Conservation (phyloP, 305 asterid genomes). For the Salvia sclarea region DNA sequence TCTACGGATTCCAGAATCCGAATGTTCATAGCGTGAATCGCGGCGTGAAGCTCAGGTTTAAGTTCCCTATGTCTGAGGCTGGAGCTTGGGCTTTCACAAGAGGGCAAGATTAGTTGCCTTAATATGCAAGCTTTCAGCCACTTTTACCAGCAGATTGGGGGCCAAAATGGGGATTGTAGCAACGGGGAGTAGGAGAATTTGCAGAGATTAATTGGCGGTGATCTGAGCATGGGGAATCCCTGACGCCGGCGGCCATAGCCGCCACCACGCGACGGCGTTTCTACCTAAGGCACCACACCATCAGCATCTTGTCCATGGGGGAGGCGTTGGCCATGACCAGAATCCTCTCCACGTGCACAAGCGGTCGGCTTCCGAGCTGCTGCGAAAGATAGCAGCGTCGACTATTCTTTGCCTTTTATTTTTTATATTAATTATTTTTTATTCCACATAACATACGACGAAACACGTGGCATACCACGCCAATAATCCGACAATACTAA, state of each 20-base stretch:
- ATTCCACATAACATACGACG: too few species aligned
- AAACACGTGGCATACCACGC: too few species aligned
- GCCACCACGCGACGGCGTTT: slow-evolving; percentile 34
- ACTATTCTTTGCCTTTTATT: too few species aligned
- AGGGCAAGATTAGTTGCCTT: slow-evolving; percentile 60
- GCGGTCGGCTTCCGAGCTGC: slow-evolving; percentile 30
- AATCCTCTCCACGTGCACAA: slow-evolving; percentile 27
- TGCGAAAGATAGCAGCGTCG: slow-evolving; percentile 38
- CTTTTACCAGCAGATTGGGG: slow-evolving; percentile 64
- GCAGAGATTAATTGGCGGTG: too few species aligned
- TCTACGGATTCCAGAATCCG: slow-evolving; percentile 43
- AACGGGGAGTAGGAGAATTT: slow-evolving; percentile 47
- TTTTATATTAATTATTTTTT: too few species aligned
- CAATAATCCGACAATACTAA: too few species aligned
- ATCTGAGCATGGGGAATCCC: slow-evolving; percentile 48
- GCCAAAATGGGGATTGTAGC: slow-evolving; percentile 46
- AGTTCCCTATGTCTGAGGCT: slow-evolving; percentile 62
- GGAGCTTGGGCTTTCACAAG: slow-evolving; percentile 89
- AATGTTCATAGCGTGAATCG: slow-evolving; percentile 36
- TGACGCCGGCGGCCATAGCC: slow-evolving; percentile 12
- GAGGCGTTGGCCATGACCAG: slow-evolving; percentile 37
- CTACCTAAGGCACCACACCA: slow-evolving; percentile 38
- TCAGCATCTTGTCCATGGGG: slow-evolving; percentile 38
- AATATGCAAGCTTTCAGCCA: slow-evolving; percentile 59
- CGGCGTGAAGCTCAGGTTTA: slow-evolving; percentile 52